Percentiles rank a stretch among this genome's conserved stretches.
Evolutionary conservation across 495 filamentous ascomycete genomes (phyloP).

Genomic region (Penicillium verhagenii): DNA sequence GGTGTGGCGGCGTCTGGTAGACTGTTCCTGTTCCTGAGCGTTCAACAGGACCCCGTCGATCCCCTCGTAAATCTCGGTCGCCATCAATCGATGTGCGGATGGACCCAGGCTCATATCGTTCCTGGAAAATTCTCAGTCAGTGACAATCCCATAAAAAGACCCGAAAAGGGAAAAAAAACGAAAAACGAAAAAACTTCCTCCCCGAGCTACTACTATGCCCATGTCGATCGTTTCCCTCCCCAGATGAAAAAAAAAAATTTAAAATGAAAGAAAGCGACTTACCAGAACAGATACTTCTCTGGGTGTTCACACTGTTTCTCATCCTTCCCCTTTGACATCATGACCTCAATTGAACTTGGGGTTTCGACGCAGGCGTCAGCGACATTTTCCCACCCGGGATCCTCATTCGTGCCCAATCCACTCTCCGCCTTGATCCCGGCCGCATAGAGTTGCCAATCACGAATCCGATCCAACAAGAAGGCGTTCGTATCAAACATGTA

Average conservation of each 20-base stretch:
- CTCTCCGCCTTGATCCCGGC: slow-evolving; percentile 43
- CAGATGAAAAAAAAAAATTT: not conserved
- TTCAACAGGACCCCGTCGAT: slow-evolving; percentile 40
- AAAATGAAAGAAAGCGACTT: slow-evolving; percentile 13
- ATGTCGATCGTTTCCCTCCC: not conserved
- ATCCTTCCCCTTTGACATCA: slow-evolving; percentile 32
- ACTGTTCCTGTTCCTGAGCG: slow-evolving; percentile 1
- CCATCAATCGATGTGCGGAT: slow-evolving; percentile 49
- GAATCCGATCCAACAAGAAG: slow-evolving; percentile 50
- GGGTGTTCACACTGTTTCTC: slow-evolving; percentile 42
- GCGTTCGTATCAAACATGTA: slow-evolving; percentile 52
- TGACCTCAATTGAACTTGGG: slow-evolving; percentile 27
- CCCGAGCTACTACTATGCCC: too few species aligned
- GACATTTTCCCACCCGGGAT: slow-evolving; percentile 43
- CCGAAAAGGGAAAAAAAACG: too few species aligned
- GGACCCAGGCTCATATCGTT: slow-evolving; percentile 53
- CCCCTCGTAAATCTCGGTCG: slow-evolving; percentile 44
- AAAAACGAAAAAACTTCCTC: too few species aligned
- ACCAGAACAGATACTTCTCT: slow-evolving; percentile 54
- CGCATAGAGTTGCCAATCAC: slow-evolving; percentile 43
- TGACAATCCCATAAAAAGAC: not conserved
- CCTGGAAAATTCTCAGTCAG: slow-evolving; percentile 32
- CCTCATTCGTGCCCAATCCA: slow-evolving; percentile 40
- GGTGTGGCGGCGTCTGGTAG: slow-evolving; percentile 13
- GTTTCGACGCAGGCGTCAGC: slow-evolving; percentile 35